Evolutionary conservation across 140 eudicot species (phyloP).

Genomic region (Senecio squalidus): DNA sequence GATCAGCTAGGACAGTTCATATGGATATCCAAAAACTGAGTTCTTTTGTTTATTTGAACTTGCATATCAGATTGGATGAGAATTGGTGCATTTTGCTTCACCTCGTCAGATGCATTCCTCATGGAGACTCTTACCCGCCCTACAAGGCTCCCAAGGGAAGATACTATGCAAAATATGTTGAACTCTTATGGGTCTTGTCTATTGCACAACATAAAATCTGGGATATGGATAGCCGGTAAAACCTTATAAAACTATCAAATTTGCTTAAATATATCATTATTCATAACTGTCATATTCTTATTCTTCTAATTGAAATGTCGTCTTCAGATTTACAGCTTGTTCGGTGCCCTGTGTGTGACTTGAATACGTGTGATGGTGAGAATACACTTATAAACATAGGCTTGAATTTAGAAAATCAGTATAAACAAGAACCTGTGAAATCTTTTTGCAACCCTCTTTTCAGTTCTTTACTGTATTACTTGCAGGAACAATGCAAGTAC

Average conservation of each 20-base stretch:
- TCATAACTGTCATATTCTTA: constrained; percentile 2
- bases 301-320: constrained; percentile 8
- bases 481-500: constrained; percentile 92
- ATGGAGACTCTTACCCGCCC: constrained; percentile 61
- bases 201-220: constrained; percentile 62
- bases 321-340: constrained; percentile 88
- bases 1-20: constrained; percentile 4
- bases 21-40: constrained; percentile 9
- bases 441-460: neutral
- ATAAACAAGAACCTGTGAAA: neutral
- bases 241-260: constrained; percentile 2
- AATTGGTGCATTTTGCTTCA: constrained; percentile 72
- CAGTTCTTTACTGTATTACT: neutral
- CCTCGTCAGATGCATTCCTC: constrained; percentile 66
- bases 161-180: constrained; percentile 48
- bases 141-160: constrained; percentile 40
- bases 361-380: constrained; percentile 91
- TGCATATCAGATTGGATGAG: constrained; percentile 86
- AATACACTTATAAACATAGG: neutral
- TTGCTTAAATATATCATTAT: constrained; percentile 1
- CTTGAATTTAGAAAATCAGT: too few relatives aligned
- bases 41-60: constrained; percentile 15
- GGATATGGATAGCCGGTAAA: constrained; percentile 97
- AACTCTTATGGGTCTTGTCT: constrained; percentile 45
- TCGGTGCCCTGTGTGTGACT: constrained; percentile 96